Evolutionary conservation across 441 rosid genomes (phyloP).

Genomic region (Adansonia grandidieri): DNA sequence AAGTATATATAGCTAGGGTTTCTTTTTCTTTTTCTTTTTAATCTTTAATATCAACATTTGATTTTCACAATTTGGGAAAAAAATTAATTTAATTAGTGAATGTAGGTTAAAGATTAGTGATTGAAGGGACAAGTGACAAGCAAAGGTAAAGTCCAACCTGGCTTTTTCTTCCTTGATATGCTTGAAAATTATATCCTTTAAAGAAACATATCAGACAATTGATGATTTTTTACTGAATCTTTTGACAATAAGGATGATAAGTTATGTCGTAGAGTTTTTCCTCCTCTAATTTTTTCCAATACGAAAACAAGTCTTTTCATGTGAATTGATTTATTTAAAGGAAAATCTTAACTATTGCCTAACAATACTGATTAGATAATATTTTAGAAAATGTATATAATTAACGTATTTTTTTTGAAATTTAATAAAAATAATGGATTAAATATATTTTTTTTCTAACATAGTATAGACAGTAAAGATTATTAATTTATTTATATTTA

Average conservation of each 20-base stretch:
- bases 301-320: neutral
- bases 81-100: constrained; percentile 38
- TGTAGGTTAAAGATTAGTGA: constrained; percentile 31
- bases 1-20: constrained; percentile 26
- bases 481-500: no score
- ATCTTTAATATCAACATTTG: neutral
- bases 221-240: neutral
- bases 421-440: no score
- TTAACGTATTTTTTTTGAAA: no score
- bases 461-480: no score
- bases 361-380: neutral
- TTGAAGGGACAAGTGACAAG: neutral
- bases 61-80: neutral
- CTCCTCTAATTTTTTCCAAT: neutral
- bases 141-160: neutral
- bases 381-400: neutral
- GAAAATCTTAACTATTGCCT: neutral
- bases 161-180: neutral
- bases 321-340: neutral
- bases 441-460: no score
- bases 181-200: constrained; percentile 22
- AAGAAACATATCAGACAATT: neutral
- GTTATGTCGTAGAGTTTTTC: neutral
- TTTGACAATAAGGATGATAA: neutral
- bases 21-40: constrained; percentile 27